Conservation (phyloP, 78 protist genomes). For the Polysphondylium violaceum region DNA sequence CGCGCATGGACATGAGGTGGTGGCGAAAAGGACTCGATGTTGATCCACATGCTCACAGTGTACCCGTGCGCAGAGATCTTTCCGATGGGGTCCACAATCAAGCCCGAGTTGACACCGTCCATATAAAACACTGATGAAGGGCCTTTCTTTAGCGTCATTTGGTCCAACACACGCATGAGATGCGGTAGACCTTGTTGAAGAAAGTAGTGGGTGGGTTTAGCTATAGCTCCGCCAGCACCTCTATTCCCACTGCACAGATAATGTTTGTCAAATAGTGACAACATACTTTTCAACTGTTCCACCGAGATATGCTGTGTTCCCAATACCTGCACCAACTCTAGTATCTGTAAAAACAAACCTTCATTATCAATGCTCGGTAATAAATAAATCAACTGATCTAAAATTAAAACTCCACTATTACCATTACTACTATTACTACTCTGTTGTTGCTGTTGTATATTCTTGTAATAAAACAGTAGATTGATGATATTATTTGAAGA, state of each 20-base stretch:
- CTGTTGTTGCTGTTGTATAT: not conserved
- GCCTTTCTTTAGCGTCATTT: slow-evolving; percentile 41
- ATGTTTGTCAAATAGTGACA: slow-evolving; percentile 15
- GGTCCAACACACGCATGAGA: slow-evolving; percentile 25
- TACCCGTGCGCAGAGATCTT: slow-evolving; percentile 38
- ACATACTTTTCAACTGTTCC: slow-evolving; percentile 9
- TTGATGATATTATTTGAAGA: slow-evolving; percentile 27
- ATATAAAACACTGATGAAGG: slow-evolving; percentile 49
- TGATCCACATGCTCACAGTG: slow-evolving; percentile 44
- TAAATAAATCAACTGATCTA: slow-evolving; percentile 36
- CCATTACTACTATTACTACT: not conserved
- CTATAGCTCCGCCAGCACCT: too few species aligned
- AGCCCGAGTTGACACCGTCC: slow-evolving; percentile 59
- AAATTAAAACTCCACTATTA: not conserved
- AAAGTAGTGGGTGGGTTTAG: slow-evolving; percentile 4
- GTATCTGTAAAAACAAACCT: not conserved
- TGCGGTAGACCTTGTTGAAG: slow-evolving; percentile 17
- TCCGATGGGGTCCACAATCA: slow-evolving; percentile 57
- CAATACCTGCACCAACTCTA: slow-evolving; percentile 25
- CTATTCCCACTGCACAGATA: too few species aligned
- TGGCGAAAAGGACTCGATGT: slow-evolving; percentile 42
- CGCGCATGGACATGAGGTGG: not conserved
- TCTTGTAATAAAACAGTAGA: not conserved
- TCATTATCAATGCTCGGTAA: slow-evolving; percentile 33
- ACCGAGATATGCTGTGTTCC: slow-evolving; percentile 62